phyloP scores from a whole-genome alignment of 176 grass and related monocot genomes.

The Zoysia japonica region DNA sequence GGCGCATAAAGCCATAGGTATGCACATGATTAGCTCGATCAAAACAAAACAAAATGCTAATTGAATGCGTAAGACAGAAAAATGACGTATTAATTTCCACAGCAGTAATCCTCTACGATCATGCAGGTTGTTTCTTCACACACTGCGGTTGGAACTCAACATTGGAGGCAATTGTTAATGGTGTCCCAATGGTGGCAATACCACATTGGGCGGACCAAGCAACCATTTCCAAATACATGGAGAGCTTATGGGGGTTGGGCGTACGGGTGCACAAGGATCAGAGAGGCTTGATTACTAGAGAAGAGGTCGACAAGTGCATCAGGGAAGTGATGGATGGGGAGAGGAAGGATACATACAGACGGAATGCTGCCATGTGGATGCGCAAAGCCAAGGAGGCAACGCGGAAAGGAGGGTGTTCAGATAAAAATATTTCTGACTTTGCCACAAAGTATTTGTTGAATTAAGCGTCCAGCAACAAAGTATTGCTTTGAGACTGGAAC shows the following conservation, averaged over 20 bases:
- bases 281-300: background rate
- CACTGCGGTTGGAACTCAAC: constrained; percentile 63
- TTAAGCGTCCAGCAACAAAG: background rate
- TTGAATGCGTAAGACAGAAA: too few species aligned
- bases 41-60: background rate
- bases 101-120: background rate
- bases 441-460: background rate
- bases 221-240: constrained; percentile 42
- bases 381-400: constrained; percentile 26
- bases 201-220: constrained; percentile 50
- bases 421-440: constrained; percentile 23
- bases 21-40: background rate
- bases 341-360: background rate
- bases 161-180: constrained; percentile 24
- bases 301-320: constrained; percentile 41
- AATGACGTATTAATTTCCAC: too few species aligned
- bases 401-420: constrained; percentile 21
- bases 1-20: constrained; percentile 40
- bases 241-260: constrained; percentile 35
- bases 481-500: background rate
- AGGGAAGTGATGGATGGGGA: constrained; percentile 32
- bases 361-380: constrained; percentile 13
- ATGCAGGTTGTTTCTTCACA: constrained; percentile 49
- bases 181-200: constrained; percentile 27
- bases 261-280: background rate